Conservation (phyloP, 2,329 filamentous ascomycete species). For the Aspergillaceae sp. region DNA sequence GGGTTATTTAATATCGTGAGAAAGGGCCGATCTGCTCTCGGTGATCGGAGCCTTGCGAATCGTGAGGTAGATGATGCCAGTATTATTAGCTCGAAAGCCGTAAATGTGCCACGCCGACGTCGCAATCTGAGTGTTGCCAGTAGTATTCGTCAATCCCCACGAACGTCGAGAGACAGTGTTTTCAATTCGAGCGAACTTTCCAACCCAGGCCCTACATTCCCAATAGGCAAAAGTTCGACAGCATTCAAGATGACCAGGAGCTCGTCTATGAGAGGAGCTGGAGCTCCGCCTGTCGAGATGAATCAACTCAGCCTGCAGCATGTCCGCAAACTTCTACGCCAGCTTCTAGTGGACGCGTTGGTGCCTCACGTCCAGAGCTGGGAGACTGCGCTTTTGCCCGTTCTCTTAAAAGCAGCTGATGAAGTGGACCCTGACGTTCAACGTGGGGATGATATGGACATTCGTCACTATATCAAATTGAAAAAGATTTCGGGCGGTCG, state of each 20-base stretch:
- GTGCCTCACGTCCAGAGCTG: conserved; percentile 68
- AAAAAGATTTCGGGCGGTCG: conserved; percentile 91
- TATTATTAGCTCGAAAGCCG: conserved; percentile 51
- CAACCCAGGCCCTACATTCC: conserved; percentile 32
- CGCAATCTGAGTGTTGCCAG: conserved; percentile 81
- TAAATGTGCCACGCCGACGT: conserved; percentile 57
- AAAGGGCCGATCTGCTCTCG: conserved; percentile 62
- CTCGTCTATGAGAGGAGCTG: conserved; percentile 69
- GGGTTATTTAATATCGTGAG: conserved; percentile 64
- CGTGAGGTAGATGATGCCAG: conserved; percentile 59
- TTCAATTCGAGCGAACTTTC: conserved; percentile 24
- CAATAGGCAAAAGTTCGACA: conserved; percentile 26
- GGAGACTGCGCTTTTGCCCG: conserved; percentile 85
- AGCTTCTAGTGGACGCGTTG: conserved; percentile 68
- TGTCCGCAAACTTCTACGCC: conserved; percentile 73
- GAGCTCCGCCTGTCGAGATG: conserved; percentile 68
- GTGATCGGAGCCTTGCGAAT: conserved; percentile 65
- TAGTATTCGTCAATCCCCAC: conserved; percentile 62
- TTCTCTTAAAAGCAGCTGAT: conserved; percentile 81
- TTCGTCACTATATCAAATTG: conserved; percentile 92
- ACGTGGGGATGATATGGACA: conserved; percentile 88
- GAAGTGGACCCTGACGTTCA: conserved; percentile 91
- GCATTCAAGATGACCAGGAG: conserved; percentile 59
- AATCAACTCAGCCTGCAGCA: conserved; percentile 83
- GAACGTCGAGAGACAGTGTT: conserved; percentile 52